Percentiles rank a stretch among this genome's conserved stretches.
phyloP scores from a whole-genome alignment of 2,329 filamentous ascomycete species.

The Akanthomyces dipterigenus region DNA sequence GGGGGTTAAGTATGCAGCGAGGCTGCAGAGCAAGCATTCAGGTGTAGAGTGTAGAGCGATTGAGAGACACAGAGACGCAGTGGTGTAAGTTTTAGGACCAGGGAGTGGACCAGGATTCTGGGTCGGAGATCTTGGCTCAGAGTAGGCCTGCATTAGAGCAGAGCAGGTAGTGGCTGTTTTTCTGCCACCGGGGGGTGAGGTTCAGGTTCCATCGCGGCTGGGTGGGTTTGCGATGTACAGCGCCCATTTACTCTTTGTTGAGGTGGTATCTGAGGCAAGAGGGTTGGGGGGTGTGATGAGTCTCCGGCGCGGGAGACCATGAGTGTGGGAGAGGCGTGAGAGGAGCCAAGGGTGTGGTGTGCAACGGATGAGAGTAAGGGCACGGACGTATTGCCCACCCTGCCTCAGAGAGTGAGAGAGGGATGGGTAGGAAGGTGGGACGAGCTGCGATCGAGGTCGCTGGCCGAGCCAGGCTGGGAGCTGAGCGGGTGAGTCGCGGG shows the following conservation, averaged over 20 bases:
- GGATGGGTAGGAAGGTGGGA: conserved; percentile 6
- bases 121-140: conserved; percentile 14
- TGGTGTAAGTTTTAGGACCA: conserved; percentile 7
- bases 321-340: background rate
- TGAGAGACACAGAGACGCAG: conserved; percentile 4
- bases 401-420: background rate
- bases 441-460: conserved; percentile 9
- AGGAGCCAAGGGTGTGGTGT: background rate
- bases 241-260: conserved; percentile 4
- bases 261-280: conserved; percentile 10
- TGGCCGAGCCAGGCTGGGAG: background rate
- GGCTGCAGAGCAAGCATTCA: conserved; percentile 5
- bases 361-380: background rate
- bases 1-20: conserved; percentile 12
- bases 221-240: conserved; percentile 2
- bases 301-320: too few relatives aligned
- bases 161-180: conserved; percentile 1
- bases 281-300: conserved; percentile 1
- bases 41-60: background rate
- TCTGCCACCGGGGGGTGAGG: conserved; percentile 4
- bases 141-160: conserved; percentile 12
- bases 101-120: conserved; percentile 13
- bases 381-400: background rate
- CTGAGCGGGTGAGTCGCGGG: background rate
- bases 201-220: conserved; percentile 10